phyloP scores from a whole-genome alignment of 2,329 filamentous ascomycete species.

The Aspergillus sp. region DNA sequence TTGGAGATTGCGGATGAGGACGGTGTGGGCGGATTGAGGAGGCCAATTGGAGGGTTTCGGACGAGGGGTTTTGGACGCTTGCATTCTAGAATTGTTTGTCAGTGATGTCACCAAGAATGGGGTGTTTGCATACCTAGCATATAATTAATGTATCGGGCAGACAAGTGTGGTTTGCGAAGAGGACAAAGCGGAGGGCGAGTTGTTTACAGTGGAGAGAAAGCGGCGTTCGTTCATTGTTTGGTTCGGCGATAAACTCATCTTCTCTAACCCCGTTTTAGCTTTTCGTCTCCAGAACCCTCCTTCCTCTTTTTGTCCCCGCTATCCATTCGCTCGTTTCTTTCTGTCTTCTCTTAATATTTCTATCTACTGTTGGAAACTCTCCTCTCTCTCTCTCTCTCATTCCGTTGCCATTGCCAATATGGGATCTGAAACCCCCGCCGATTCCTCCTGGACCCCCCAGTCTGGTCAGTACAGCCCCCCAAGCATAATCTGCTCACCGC shows the following conservation, averaged over 20 bases:
- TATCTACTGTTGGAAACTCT: not conserved
- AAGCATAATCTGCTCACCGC: not conserved
- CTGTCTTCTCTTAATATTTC: constrained; percentile 10
- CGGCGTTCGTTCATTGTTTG: constrained; percentile 9
- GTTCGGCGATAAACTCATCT: constrained; percentile 4
- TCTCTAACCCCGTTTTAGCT: not conserved
- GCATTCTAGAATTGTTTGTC: constrained; percentile 3
- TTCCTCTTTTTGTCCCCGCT: not conserved
- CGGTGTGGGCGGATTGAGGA: constrained; percentile 54
- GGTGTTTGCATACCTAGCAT: not conserved
- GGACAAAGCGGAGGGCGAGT: not conserved
- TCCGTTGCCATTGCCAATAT: constrained; percentile 18
- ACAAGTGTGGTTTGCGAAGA: not conserved
- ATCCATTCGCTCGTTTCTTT: not conserved
- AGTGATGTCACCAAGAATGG: constrained; percentile 1
- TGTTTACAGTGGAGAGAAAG: constrained; percentile 7
- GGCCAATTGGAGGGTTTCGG: constrained; percentile 37
- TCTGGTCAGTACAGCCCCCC: constrained; percentile 27
- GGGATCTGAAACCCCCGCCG: constrained; percentile 28
- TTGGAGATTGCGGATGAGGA: constrained; percentile 81
- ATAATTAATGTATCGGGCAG: not conserved
- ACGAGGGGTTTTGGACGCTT: constrained; percentile 28
- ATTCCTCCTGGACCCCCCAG: constrained; percentile 35
- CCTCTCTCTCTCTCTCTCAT: not conserved
- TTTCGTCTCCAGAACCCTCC: constrained; percentile 4